These are phyloP conservation scores for Blastobotrys terrestris DNA, from an alignment of 805 yeast genomes.

Conservation along the genomic window DNA sequence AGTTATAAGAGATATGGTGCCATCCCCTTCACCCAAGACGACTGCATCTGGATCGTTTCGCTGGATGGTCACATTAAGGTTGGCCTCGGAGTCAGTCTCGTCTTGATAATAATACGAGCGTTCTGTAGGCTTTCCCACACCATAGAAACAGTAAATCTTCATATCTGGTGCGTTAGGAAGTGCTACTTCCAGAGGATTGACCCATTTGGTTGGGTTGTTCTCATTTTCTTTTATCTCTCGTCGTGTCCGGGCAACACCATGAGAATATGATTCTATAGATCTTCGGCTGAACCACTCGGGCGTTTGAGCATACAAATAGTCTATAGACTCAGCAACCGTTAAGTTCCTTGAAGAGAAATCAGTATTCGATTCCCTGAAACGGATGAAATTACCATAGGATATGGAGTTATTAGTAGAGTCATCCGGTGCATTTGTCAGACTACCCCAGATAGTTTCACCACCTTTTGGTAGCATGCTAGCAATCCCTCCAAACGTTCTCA, in stretches of 20 bases:
- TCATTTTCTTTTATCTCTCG: constrained; percentile 60
- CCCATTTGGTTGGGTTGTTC: constrained; percentile 74
- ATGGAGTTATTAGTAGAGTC: constrained; percentile 39
- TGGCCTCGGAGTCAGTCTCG: constrained; percentile 48
- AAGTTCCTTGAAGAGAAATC: constrained; percentile 44
- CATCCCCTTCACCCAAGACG: constrained; percentile 87
- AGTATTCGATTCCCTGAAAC: constrained; percentile 47
- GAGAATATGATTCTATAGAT: constrained; percentile 65
- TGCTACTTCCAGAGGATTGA: constrained; percentile 89
- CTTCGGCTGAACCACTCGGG: constrained; percentile 74
- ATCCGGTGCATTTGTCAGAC: constrained; percentile 59
- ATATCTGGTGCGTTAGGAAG: constrained; percentile 91
- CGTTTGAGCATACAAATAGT: constrained; percentile 53
- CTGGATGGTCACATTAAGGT: constrained; percentile 68
- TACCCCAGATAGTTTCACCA: constrained; percentile 87
- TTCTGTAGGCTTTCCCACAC: constrained; percentile 96
- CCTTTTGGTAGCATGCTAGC: constrained; percentile 97
- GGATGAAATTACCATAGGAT: constrained; percentile 68
- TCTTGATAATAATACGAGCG: constrained; percentile 83
- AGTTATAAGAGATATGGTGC: constrained; percentile 82
- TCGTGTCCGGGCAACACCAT: constrained; percentile 59
- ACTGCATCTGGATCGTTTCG: constrained; percentile 62
- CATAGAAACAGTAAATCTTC: constrained; percentile 85
- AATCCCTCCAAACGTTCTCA: constrained; percentile 86
- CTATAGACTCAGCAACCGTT: constrained; percentile 63